Evolutionary conservation across 306 rosid genomes (phyloP), one percentile per base, ranked within the genome.

Genomic region (Cucurbita pepo): DNA sequence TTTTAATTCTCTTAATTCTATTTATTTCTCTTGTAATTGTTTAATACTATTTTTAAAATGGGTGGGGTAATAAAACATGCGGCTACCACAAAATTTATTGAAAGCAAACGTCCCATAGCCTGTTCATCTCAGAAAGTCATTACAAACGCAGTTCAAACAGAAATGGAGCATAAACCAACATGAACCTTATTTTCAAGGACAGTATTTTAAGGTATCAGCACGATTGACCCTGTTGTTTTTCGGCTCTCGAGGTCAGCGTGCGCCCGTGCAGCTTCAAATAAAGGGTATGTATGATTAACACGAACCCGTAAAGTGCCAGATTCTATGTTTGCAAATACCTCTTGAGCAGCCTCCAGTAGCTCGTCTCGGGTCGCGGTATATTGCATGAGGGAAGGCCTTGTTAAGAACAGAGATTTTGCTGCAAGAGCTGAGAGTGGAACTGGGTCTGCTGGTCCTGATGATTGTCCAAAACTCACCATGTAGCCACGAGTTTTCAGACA

Each of bases 391-490:
- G 75, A 43, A 4, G 98, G 98, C 82, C 98, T 84, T 13, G 97
- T 88, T 86, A 93, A 83, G 85, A 87, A 90, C 71, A 90, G 64
- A 11, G 97, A 85, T 71, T 93, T 93, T 19, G 82, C 69, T 54
- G 87, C 84, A 73, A 94, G 65, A 14, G 86, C 80, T 13, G 98
- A 83, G 65, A 94, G 80, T 43, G 96, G 98, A 63, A 93, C 79
- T 18, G 97, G 97, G 52, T 93, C 98, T 5, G 97, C 96, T 10
- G 80, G 15, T 47, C 98, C 98, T 2, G 97, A 93, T 36, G 98
- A 87, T 82, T 88, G 92, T 58, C 98, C 97, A 45, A 90, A 93
- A 81, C 77, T 82, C 41, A 93, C 96, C 97, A 93, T 87, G 86
- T 86, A 83, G 21, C 98, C 83, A 10, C 85, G 80, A 67, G 75